Base-by-base conservation (phyloP, 2,329 filamentous ascomycete genomes). In the Penicillium sp. region DNA sequence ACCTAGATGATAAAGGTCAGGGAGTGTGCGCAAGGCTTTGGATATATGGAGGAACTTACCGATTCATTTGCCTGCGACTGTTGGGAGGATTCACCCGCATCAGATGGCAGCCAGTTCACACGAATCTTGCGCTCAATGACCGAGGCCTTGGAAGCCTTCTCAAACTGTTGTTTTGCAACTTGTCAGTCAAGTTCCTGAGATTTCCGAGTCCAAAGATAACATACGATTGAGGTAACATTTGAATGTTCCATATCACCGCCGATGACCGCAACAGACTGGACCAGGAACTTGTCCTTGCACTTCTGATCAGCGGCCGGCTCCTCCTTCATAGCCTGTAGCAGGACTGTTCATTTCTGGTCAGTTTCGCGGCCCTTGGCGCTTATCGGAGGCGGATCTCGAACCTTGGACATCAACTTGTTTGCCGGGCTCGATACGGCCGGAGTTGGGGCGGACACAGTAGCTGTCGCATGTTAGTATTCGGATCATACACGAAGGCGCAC, bases 361-460 rank as follows among this genome's bases (percentile, higher is more conserved):
- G 40, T 44, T 44, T 5, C 19, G 16, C 18, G 49, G 44, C 24
- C 33, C 50, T 43, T 39, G 55, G 31, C 31, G 40, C 44, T 40
- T 46, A 40, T 36, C 18, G 41, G 18, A 39, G 55, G 43, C 33
- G 41, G 35, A 49, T 50, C 41, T 22, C 70, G 69, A 83, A 96
- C 93, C 93, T 76, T 93, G 89, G 65, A 99, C 94, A 77, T 97
- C 92, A 67, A 99, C 93, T 76, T 90, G 85, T 76, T 90, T 86
- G 68, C 92, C 91, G 40, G 93, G 88, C 75, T 96, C 93, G 76
- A 99, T 95, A 75, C 93, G 90, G 70, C 95, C 95, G 54, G 93
- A 96, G 82, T 99, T 98, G 58, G 95, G 94, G 71, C 95, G 89
- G 59, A 98, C 94, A 77, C 95, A 98, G 81, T 99, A 99, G 83